phyloP scores from a whole-genome alignment of 2,329 filamentous ascomycete genomes.

The Cladobotryum mycophilum region DNA sequence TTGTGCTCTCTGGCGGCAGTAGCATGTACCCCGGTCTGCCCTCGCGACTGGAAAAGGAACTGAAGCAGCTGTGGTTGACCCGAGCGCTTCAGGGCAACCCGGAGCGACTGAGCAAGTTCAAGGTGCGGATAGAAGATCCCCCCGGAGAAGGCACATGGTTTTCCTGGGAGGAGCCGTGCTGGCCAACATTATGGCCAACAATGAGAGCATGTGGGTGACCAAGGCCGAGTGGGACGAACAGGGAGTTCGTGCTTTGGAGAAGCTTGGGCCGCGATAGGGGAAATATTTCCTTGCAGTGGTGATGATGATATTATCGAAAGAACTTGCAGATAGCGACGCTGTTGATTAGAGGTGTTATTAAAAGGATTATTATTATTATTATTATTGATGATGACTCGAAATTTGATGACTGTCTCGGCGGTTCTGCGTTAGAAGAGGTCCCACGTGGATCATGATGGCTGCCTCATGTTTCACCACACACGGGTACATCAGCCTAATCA shows the following conservation, averaged over 20 bases:
- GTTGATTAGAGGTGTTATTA: background rate
- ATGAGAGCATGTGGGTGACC: constrained; percentile 98
- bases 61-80: constrained; percentile 98
- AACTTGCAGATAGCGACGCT: background rate
- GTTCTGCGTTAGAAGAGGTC: too few relatives aligned
- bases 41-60: constrained; percentile 91
- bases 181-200: constrained; percentile 98
- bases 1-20: constrained; percentile 91
- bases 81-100: constrained; percentile 85
- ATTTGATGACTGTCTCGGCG: too few relatives aligned
- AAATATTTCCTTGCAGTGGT: background rate
- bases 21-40: constrained; percentile 99
- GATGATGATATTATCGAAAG: background rate
- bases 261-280: constrained; percentile 76
- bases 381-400: too few relatives aligned
- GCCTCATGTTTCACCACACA: too few relatives aligned
- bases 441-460: too few relatives aligned
- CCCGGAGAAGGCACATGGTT: constrained; percentile 96
- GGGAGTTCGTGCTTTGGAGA: constrained; percentile 76
- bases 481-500: too few relatives aligned
- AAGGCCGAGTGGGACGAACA: constrained; percentile 97
- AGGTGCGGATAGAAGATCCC: constrained; percentile 97
- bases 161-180: constrained; percentile 94
- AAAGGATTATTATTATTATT: too few relatives aligned
- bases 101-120: constrained; percentile 95